Conservation (phyloP, 441 rosid genomes). For the Arabidopsis hybrid region DNA sequence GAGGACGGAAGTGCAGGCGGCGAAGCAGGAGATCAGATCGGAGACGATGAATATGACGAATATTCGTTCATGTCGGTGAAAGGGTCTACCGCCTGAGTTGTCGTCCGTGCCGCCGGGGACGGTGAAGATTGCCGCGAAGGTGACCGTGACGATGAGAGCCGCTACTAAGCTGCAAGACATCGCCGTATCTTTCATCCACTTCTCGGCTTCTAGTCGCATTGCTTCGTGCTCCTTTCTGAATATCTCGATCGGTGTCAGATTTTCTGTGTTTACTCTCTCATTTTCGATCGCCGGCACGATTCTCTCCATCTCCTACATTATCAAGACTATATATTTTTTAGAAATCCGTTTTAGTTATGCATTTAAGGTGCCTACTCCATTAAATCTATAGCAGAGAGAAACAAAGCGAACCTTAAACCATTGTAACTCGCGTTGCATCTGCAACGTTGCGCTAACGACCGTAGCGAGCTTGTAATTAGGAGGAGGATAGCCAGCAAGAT, state of each 20-base stretch:
- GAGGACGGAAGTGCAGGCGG: constrained; percentile 47
- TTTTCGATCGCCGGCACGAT: constrained; percentile 33
- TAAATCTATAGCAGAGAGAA: no score
- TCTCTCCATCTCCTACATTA: constrained; percentile 34
- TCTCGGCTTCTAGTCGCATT: constrained; percentile 44
- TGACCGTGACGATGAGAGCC: constrained; percentile 50
- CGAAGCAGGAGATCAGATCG: constrained; percentile 48
- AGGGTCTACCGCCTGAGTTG: constrained; percentile 15
- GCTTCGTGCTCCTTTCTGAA: constrained; percentile 46
- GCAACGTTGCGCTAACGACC: constrained; percentile 51
- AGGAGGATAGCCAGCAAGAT: constrained; percentile 53
- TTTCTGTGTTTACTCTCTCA: constrained; percentile 23
- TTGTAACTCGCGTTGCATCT: constrained; percentile 60
- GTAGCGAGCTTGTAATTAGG: constrained; percentile 42
- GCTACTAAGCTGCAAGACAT: constrained; percentile 50
- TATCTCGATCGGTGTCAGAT: constrained; percentile 42
- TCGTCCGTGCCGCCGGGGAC: constrained; percentile 41
- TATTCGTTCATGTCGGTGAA: neutral
- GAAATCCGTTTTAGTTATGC: no score
- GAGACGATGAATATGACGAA: constrained; percentile 34
- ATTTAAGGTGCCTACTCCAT: no score
- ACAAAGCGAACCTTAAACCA: constrained; percentile 57
- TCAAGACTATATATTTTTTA: no score
- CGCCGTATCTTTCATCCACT: constrained; percentile 54
- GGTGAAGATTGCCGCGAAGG: constrained; percentile 50